Evolutionary conservation across 306 rosid genomes (phyloP).

Genomic region (Alnus glutinosa): DNA sequence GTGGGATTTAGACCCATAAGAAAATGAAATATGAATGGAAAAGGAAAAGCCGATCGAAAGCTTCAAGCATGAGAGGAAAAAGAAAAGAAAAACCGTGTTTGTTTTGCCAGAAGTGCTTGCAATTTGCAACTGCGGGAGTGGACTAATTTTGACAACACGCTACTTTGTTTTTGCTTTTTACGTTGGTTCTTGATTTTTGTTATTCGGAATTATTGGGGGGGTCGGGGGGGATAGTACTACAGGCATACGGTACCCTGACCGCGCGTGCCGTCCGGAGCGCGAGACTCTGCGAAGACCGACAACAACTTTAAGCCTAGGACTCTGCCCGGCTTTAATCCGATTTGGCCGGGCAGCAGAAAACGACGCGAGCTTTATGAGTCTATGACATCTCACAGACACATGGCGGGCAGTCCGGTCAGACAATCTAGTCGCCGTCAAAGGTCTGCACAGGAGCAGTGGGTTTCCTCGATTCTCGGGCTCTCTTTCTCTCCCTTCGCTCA

Average conservation of each 20-base stretch:
- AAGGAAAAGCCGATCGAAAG: conserved; percentile 22
- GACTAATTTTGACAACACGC: conserved; percentile 1
- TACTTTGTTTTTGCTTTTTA: neutral
- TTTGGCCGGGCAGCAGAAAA: conserved; percentile 47
- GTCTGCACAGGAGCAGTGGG: conserved; percentile 28
- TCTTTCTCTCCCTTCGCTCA: conserved; percentile 19
- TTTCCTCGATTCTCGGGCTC: conserved; percentile 51
- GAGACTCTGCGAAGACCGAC: conserved; percentile 17
- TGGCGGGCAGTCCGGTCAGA: conserved; percentile 49
- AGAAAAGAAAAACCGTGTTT: neutral
- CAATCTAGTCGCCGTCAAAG: conserved; percentile 45
- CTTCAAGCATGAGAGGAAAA: neutral
- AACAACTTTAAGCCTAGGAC: conserved; percentile 9
- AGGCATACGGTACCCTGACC: conserved; percentile 40
- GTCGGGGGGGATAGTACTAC: neutral
- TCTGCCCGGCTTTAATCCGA: neutral
- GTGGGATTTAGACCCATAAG: conserved; percentile 9
- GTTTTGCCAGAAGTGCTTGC: conserved; percentile 11
- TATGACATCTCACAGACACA: neutral
- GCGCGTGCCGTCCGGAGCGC: conserved; percentile 85
- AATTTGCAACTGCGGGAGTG: neutral
- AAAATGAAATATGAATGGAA: conserved; percentile 38
- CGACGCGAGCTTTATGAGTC: conserved; percentile 43
- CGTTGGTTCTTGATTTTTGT: neutral
- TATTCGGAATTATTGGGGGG: conserved; percentile 27